Base-by-base conservation (phyloP, 2,329 filamentous ascomycete species). In the Huntiella moniliformis region DNA sequence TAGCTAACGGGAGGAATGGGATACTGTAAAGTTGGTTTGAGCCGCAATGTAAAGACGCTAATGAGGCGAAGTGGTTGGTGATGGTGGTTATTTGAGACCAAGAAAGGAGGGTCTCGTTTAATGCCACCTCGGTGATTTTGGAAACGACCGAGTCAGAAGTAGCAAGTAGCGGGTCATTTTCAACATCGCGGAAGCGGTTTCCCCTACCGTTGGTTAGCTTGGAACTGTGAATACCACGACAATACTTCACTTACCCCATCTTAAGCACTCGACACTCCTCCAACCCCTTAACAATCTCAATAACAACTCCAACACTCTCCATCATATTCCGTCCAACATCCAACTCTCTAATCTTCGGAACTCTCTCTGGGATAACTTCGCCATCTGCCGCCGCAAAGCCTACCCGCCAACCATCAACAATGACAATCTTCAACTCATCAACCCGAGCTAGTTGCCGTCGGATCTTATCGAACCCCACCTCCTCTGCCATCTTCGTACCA, bases 391-490 rank as follows among this genome's bases (percentile, higher is more conserved):
- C 57, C 3, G 63, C 59, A 31, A 53, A 56, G 7, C 57, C 61
- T 51, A 96, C 71, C 43, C 74, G 67, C 56, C 84, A 62, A 11
- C 80, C 78, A 61, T 96, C 87, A 5, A 98, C 67, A 35, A 96
- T 74, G 42, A 92, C 77, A 46, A 87, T 77, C 53, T 72, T 79
- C 50, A 96, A 69, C 54, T 91, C 82, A 46, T 79, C 67, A 31
- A 96, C 67, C 56, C 80, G 68, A 53, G 86, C 80, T 56, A 92
- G 77, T 61, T 87, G 76, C 53, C 72, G 72, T 38, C 81, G 75
- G 53, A 95, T 84, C 67, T 95, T 95, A 54, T 93, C 86, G 54
- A 96, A 96, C 28, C 91, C 91, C 32, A 96, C 75, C 63, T 96
- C 88, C 63, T 96, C 82, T 4, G 84, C 88, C 13, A 87, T 73